Evolutionary conservation across 352 stramenopile genomes (phyloP).

Genomic region (Phytopythium sindhum): DNA sequence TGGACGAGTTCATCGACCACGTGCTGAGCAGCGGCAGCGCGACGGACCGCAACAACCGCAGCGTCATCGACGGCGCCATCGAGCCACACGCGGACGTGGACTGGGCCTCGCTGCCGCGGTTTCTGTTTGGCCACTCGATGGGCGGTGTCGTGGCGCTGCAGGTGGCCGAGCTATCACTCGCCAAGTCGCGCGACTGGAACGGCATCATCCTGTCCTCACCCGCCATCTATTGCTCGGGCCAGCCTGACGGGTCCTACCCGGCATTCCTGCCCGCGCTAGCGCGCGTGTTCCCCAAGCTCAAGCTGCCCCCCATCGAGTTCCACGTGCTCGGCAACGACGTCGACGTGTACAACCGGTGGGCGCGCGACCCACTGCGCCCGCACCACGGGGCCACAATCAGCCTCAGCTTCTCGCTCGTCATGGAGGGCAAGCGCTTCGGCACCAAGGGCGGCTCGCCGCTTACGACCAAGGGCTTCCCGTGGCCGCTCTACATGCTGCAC

Average conservation of each 20-base stretch:
- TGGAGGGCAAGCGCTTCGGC: slow-evolving; percentile 17
- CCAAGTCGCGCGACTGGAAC: slow-evolving; percentile 26
- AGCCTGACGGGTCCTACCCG: slow-evolving; percentile 8
- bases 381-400: slow-evolving; percentile 25
- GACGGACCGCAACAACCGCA: too few relatives aligned
- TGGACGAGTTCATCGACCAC: slow-evolving; percentile 49
- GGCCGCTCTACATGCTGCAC: slow-evolving; percentile 36
- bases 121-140: slow-evolving; percentile 60
- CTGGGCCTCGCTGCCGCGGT: slow-evolving; percentile 43
- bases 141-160: slow-evolving; percentile 40
- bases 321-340: slow-evolving; percentile 25
- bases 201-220: slow-evolving; percentile 41
- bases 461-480: slow-evolving; percentile 21
- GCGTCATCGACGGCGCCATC: slow-evolving; percentile 25
- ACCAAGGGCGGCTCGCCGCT: slow-evolving; percentile 15
- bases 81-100: slow-evolving; percentile 26
- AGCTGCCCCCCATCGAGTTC: slow-evolving; percentile 25
- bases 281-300: slow-evolving; percentile 27
- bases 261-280: slow-evolving; percentile 21
- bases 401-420: slow-evolving; percentile 21
- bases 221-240: slow-evolving; percentile 29
- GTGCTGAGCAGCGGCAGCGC: slow-evolving; percentile 33
- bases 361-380: slow-evolving; percentile 30
- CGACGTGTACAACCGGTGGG: slow-evolving; percentile 23
- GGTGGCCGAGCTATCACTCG: slow-evolving; percentile 19